A percentile compares a stretch with the other conserved stretches of the same genome.
phyloP scores from a whole-genome alignment of 2,329 filamentous ascomycete species.

The Fusarium sp. region DNA sequence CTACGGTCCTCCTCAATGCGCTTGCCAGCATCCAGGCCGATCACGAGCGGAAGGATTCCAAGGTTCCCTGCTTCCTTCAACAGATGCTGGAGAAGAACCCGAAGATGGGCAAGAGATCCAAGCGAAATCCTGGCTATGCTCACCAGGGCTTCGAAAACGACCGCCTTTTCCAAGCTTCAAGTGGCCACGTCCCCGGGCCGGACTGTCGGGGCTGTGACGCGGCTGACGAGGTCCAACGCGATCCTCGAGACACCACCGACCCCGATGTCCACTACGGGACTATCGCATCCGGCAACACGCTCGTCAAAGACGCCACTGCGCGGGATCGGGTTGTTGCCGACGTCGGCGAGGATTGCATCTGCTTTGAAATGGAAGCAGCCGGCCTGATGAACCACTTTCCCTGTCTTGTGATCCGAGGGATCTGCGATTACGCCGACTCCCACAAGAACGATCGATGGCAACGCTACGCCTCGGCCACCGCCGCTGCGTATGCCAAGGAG shows the following conservation, averaged over 20 bases:
- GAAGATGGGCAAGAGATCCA: background rate
- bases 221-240: background rate
- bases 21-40: slow-evolving; percentile 21
- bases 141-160: too few species aligned
- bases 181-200: background rate
- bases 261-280: background rate
- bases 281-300: background rate
- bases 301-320: background rate
- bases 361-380: slow-evolving; percentile 36
- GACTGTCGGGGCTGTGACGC: background rate
- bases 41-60: background rate
- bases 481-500: slow-evolving; percentile 47
- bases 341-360: background rate
- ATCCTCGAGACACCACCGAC: background rate
- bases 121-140: too few species aligned
- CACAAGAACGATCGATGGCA: slow-evolving; percentile 58
- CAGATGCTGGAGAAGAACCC: background rate
- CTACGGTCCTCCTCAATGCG: background rate
- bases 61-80: slow-evolving; percentile 14
- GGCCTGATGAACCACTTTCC: slow-evolving; percentile 41
- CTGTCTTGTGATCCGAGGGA: slow-evolving; percentile 53
- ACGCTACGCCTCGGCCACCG: slow-evolving; percentile 51
- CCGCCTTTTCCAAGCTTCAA: too few species aligned
- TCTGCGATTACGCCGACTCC: slow-evolving; percentile 57
- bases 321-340: background rate